Conservation (phyloP, 2,329 filamentous ascomycete species). For the Arthroderma sp. region DNA sequence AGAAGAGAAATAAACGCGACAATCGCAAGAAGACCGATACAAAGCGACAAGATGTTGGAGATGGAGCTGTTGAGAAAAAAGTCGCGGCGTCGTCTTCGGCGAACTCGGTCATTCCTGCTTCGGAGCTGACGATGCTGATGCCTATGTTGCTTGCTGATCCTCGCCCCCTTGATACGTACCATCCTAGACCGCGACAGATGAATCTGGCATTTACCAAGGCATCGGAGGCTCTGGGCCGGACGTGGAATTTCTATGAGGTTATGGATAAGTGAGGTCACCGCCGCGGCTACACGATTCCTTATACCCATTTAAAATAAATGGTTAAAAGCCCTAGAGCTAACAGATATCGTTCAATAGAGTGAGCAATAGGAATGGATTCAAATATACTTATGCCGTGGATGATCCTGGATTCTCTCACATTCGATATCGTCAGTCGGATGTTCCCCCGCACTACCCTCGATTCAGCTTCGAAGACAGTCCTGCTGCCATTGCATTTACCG, state of each 20-base stretch:
- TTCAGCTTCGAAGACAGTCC: constrained; percentile 90
- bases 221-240: constrained; percentile 23
- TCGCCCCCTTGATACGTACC: constrained; percentile 23
- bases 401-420: constrained; percentile 79
- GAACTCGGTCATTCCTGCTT: constrained; percentile 22
- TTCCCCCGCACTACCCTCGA: constrained; percentile 66
- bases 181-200: constrained; percentile 28
- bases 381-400: constrained; percentile 81
- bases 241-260: constrained; percentile 31
- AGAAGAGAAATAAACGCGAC: constrained; percentile 31
- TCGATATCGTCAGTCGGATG: constrained; percentile 80
- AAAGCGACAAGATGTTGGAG: constrained; percentile 28
- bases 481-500: constrained; percentile 69
- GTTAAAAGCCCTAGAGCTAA: neutral
- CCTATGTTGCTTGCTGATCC: constrained; percentile 29
- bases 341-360: constrained; percentile 24
- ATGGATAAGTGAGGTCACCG: constrained; percentile 22
- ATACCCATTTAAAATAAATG: neutral
- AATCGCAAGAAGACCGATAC: constrained; percentile 33
- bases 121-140: constrained; percentile 27
- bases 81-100: constrained; percentile 9
- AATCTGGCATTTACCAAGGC: constrained; percentile 24
- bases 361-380: constrained; percentile 59
- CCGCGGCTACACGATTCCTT: neutral
- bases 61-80: constrained; percentile 20